Evolutionary conservation across 331 rosid genomes (phyloP).

Genomic region (Cydonia oblonga): DNA sequence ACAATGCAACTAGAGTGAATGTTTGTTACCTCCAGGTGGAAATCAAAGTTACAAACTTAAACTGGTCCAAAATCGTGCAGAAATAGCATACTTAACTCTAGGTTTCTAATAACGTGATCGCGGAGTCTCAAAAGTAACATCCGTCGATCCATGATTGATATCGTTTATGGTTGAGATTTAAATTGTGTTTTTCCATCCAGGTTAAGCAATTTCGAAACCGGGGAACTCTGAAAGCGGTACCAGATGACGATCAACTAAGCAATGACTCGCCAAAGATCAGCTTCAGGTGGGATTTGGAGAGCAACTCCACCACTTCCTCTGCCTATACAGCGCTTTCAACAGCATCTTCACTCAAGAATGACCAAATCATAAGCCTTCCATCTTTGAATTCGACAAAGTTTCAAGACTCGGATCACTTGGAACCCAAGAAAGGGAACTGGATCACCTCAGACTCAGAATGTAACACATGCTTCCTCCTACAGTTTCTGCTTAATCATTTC

Average conservation of each 20-base stretch:
- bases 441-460: slow-evolving; percentile 93
- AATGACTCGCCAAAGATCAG: slow-evolving; percentile 84
- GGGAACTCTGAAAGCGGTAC: slow-evolving; percentile 36
- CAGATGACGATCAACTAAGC: slow-evolving; percentile 44
- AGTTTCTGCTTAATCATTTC: background rate
- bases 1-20: background rate
- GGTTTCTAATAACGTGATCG: background rate
- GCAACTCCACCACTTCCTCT: slow-evolving; percentile 64
- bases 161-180: background rate
- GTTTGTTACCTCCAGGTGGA: background rate
- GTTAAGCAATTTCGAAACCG: slow-evolving; percentile 44
- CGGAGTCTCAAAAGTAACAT: background rate
- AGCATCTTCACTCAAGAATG: slow-evolving; percentile 36
- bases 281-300: slow-evolving; percentile 80
- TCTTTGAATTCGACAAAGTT: slow-evolving; percentile 28
- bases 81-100: background rate
- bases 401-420: slow-evolving; percentile 14
- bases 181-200: slow-evolving; percentile 27
- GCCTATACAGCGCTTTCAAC: slow-evolving; percentile 41
- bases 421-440: slow-evolving; percentile 63
- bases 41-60: background rate
- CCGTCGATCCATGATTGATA: background rate
- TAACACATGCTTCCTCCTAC: too few species aligned
- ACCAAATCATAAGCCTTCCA: slow-evolving; percentile 16
- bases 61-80: background rate